phyloP scores from a whole-genome alignment of 2,329 filamentous ascomycete genomes.

The Phialophora macrospora region DNA sequence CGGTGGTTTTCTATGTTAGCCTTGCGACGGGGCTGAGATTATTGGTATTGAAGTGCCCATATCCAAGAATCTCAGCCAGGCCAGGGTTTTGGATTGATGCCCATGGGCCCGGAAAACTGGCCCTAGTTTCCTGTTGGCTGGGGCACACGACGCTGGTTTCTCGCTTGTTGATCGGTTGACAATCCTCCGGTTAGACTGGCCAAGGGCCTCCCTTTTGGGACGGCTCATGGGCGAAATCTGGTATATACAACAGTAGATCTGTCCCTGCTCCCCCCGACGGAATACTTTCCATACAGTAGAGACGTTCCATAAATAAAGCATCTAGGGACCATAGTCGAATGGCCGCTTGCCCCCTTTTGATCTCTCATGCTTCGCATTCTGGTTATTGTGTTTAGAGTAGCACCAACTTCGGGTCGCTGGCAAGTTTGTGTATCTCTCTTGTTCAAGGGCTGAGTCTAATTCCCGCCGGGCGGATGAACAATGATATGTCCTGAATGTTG shows the following conservation, averaged over 20 bases:
- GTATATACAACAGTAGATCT: not conserved
- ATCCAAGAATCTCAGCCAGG: constrained; percentile 25
- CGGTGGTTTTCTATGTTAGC: constrained; percentile 9
- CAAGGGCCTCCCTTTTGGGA: constrained; percentile 8
- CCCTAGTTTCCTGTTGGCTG: constrained; percentile 28
- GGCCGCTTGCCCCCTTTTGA: constrained; percentile 17
- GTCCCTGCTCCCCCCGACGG: not conserved
- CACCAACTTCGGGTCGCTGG: no score
- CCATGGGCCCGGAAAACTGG: constrained; percentile 18
- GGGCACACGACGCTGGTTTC: constrained; percentile 31
- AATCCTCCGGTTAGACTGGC: constrained; percentile 29
- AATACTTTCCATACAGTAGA: not conserved
- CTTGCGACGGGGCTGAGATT: constrained; percentile 13
- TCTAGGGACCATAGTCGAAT: constrained; percentile 21
- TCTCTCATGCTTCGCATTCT: not conserved
- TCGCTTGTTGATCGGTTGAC: constrained; percentile 29
- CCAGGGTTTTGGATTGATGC: constrained; percentile 40
- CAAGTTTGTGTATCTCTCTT: not conserved
- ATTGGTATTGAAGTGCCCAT: constrained; percentile 11
- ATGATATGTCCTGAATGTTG: not conserved
- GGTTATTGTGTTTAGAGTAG: not conserved
- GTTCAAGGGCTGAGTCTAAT: not conserved
- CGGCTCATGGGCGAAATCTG: not conserved
- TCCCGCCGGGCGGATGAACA: not conserved
- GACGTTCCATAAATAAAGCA: constrained; percentile 32